Conservation (phyloP, 768 basidiomycete genomes). For the Cystofilobasidium bisporidii region DNA sequence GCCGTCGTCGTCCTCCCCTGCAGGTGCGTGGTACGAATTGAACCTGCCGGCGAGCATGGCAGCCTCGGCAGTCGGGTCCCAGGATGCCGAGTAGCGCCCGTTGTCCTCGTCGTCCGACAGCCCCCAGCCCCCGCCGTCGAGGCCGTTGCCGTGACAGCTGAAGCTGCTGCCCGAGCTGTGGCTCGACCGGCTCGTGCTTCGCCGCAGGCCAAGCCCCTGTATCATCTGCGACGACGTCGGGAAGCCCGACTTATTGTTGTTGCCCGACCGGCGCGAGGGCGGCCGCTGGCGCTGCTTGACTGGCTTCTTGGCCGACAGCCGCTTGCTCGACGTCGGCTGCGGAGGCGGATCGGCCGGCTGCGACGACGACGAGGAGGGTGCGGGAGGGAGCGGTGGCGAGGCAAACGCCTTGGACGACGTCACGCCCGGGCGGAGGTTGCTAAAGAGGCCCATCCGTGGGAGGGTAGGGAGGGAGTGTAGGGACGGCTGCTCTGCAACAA, state of each 20-base stretch:
- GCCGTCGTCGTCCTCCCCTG: background rate
- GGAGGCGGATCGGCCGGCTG: no score
- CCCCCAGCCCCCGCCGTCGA: background rate
- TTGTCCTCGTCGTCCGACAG: background rate
- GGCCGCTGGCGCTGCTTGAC: background rate
- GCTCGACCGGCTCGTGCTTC: background rate
- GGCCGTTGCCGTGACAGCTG: background rate
- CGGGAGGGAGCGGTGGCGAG: background rate
- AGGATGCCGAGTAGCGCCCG: no score
- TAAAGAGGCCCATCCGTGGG: background rate
- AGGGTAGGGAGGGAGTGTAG: background rate
- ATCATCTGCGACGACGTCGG: slow-evolving; percentile 2
- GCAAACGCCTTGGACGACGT: background rate
- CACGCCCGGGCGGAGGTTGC: background rate
- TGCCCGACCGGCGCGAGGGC: background rate
- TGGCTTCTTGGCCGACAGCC: background rate
- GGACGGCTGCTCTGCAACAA: no score
- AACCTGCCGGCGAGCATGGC: background rate
- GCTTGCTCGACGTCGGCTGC: background rate
- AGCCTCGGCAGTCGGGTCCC: no score
- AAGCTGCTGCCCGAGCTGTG: background rate
- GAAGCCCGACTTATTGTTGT: slow-evolving; percentile 1
- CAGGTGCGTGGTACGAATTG: background rate
- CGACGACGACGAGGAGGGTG: no score
- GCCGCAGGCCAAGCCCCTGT: background rate